Conservation (phyloP, 139 green algal species). For the Medakamo hakoo region DNA sequence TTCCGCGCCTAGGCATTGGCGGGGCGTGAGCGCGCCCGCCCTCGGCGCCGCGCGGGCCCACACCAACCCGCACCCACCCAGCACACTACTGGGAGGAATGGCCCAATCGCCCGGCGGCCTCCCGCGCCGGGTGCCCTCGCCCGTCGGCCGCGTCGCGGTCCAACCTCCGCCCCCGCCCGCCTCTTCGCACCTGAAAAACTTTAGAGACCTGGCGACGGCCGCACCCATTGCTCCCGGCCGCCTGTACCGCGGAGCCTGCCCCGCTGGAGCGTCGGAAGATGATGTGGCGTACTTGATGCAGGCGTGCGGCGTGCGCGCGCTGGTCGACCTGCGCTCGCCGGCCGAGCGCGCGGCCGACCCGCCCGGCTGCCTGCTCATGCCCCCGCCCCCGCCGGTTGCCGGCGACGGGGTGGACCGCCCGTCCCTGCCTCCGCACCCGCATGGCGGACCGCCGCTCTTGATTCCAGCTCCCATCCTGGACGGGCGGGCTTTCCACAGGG, state of each 20-base stretch:
- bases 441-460: background rate
- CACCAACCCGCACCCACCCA: too few species aligned
- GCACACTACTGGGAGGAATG: too few species aligned
- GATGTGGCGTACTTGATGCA: background rate
- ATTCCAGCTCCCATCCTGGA: background rate
- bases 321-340: background rate
- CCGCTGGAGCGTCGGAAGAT: background rate
- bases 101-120: too few species aligned
- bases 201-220: background rate
- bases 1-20: too few species aligned
- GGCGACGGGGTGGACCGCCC: too few species aligned
- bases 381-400: background rate
- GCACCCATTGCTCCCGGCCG: background rate
- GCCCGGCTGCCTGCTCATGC: background rate
- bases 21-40: too few species aligned
- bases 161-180: too few species aligned
- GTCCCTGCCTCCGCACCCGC: background rate
- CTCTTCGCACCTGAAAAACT: too few species aligned
- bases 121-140: too few species aligned
- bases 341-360: background rate
- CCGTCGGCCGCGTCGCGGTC: too few species aligned
- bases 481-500: background rate
- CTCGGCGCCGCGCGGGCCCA: too few species aligned
- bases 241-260: background rate
- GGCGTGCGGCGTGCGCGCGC: background rate